Evolutionary conservation across 2,329 filamentous ascomycete genomes (phyloP).

Genomic region (Phialocephala sp.): DNA sequence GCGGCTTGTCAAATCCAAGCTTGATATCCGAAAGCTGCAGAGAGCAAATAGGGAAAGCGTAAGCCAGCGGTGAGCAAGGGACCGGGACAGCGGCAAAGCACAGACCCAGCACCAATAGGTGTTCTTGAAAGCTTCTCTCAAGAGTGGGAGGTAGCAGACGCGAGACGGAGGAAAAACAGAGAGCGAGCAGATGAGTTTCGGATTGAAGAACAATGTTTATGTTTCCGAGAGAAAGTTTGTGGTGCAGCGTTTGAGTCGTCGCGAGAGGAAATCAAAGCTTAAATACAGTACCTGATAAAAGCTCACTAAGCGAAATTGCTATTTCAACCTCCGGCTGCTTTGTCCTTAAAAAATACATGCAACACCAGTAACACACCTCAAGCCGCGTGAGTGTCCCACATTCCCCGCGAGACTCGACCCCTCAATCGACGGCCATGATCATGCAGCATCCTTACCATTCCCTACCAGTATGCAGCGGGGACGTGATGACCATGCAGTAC

Average conservation of each 20-base stretch:
- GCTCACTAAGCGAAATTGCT: not conserved
- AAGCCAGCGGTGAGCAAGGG: not conserved
- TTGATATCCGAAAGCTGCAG: not conserved
- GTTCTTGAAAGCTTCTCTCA: not conserved
- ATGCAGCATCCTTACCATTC: not conserved
- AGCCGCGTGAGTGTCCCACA: conserved; percentile 8
- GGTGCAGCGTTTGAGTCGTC: not conserved
- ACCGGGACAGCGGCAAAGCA: not conserved
- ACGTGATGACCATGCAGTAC: not conserved
- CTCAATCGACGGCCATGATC: not conserved
- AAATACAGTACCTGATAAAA: no score
- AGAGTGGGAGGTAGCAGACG: not conserved
- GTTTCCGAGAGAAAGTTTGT: not conserved
- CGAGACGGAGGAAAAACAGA: not conserved
- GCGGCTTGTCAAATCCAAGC: not conserved
- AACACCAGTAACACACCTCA: not conserved
- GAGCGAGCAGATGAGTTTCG: not conserved
- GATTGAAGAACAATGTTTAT: not conserved
- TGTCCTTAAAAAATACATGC: not conserved
- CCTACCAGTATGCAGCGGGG: not conserved
- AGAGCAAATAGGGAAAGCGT: not conserved
- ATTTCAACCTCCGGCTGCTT: not conserved
- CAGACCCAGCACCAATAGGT: not conserved
- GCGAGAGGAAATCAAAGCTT: not conserved
- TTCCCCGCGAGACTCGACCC: not conserved